phyloP scores from a whole-genome alignment of 2,329 filamentous ascomycete species.

The Fonsecaea pedrosoi region DNA sequence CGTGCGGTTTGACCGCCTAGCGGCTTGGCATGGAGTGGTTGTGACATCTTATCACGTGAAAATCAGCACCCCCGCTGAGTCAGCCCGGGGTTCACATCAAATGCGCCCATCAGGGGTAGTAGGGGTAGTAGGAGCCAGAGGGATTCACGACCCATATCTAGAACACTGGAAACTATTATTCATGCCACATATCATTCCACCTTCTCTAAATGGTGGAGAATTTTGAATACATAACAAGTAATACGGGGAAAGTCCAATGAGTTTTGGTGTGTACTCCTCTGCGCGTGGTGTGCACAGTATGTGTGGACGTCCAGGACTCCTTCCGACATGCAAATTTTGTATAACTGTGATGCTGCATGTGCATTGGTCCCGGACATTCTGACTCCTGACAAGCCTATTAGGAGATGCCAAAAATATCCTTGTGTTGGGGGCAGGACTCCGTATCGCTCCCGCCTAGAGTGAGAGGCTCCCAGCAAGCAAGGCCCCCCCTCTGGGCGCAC shows the following conservation, averaged over 20 bases:
- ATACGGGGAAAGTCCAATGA: background rate
- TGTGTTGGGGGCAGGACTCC: background rate
- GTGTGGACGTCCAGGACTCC: background rate
- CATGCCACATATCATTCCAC: slow-evolving; percentile 33
- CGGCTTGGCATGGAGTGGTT: slow-evolving; percentile 14
- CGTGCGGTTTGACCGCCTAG: slow-evolving; percentile 5
- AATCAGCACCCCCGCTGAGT: background rate
- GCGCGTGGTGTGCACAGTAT: background rate
- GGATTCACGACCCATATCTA: slow-evolving; percentile 9
- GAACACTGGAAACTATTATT: background rate
- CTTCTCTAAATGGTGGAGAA: background rate
- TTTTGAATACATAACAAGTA: background rate
- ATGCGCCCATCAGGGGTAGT: background rate
- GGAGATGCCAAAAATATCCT: slow-evolving; percentile 27
- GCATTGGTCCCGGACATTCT: slow-evolving; percentile 22
- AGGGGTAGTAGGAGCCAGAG: background rate
- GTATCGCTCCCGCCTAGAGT: slow-evolving; percentile 2
- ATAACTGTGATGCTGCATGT: background rate
- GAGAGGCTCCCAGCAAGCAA: slow-evolving; percentile 11
- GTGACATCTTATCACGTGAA: background rate
- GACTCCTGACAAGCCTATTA: slow-evolving; percentile 14
- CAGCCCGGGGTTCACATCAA: background rate
- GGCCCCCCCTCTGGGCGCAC: background rate
- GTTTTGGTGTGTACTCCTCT: background rate
- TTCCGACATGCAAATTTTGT: slow-evolving; percentile 1